Percentiles rank a stretch among this genome's conserved stretches.
phyloP scores from a whole-genome alignment of 495 filamentous ascomycete genomes.

The Xylaria castorea region DNA sequence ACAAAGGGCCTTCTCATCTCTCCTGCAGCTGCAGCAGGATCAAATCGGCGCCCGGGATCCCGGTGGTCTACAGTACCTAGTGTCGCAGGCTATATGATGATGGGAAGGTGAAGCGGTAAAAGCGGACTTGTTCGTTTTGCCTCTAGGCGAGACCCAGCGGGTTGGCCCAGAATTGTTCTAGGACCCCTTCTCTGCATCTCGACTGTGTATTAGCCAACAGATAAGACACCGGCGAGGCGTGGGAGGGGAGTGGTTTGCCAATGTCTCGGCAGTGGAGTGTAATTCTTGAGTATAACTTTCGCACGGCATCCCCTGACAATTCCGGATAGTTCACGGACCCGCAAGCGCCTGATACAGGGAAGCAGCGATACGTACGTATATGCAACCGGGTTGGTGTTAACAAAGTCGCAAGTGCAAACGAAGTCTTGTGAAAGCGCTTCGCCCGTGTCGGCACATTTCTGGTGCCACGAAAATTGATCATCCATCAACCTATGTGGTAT shows the following conservation, averaged over 20 bases:
- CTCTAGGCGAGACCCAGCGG: neutral
- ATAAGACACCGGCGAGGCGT: no score
- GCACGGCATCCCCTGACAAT: neutral
- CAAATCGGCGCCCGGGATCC: neutral
- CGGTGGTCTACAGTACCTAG: neutral
- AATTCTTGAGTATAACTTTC: neutral
- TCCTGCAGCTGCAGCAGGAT: conserved; percentile 1
- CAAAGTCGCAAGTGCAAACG: neutral
- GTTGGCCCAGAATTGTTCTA: neutral
- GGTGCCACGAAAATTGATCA: conserved; percentile 16
- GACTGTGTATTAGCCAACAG: neutral
- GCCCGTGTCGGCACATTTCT: conserved; percentile 3
- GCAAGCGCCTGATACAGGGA: neutral
- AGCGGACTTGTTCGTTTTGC: neutral
- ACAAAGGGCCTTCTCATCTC: neutral
- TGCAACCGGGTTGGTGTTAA: neutral
- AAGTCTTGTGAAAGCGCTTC: neutral
- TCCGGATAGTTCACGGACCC: neutral
- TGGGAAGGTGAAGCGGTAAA: neutral
- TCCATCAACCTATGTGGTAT: conserved; percentile 3
- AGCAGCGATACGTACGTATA: neutral
- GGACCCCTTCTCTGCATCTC: neutral
- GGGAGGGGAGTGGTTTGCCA: neutral
- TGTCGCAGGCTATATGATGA: neutral
- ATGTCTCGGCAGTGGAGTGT: neutral